These are phyloP conservation scores for Blastocystis sp. DNA, from an alignment of 352 stramenopile genomes.

Conservation along the genomic window DNA sequence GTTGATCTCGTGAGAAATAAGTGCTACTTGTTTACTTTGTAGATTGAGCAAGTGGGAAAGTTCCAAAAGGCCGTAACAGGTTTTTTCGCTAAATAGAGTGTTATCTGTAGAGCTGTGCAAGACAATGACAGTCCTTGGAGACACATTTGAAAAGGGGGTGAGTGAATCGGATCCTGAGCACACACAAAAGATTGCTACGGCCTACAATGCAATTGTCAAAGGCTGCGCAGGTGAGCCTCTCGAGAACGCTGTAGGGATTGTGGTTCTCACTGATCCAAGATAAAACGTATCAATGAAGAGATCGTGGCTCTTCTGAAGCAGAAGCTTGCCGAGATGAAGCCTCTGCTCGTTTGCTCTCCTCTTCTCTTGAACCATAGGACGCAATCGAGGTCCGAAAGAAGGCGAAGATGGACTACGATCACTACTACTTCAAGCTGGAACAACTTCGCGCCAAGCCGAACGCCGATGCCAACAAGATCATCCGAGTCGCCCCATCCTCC, in stretches of 20 bases:
- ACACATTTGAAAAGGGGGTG: neutral
- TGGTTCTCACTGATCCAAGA: neutral
- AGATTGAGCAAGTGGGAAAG: constrained; percentile 50
- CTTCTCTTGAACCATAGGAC: neutral
- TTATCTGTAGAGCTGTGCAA: neutral
- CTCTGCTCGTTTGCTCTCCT: neutral
- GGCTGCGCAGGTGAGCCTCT: neutral
- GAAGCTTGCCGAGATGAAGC: constrained; percentile 51
- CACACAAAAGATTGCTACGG: neutral
- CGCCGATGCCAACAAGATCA: constrained; percentile 40
- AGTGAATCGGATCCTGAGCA: constrained; percentile 2
- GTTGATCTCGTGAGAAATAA: neutral
- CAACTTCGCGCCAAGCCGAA: constrained; percentile 39
- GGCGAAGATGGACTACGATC: constrained; percentile 60
- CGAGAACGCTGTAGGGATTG: neutral
- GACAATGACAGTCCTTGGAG: neutral
- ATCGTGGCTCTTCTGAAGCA: constrained; percentile 8
- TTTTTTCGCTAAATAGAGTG: neutral
- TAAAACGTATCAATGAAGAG: constrained; percentile 18
- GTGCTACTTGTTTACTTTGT: neutral
- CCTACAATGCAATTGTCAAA: constrained; percentile 23
- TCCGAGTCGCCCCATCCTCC: neutral
- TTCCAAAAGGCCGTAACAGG: constrained; percentile 31
- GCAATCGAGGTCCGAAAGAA: constrained; percentile 45
- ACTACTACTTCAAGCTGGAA: constrained; percentile 60